Base-by-base conservation (phyloP, 257 asterid species). In the Cordia subcordata region DNA sequence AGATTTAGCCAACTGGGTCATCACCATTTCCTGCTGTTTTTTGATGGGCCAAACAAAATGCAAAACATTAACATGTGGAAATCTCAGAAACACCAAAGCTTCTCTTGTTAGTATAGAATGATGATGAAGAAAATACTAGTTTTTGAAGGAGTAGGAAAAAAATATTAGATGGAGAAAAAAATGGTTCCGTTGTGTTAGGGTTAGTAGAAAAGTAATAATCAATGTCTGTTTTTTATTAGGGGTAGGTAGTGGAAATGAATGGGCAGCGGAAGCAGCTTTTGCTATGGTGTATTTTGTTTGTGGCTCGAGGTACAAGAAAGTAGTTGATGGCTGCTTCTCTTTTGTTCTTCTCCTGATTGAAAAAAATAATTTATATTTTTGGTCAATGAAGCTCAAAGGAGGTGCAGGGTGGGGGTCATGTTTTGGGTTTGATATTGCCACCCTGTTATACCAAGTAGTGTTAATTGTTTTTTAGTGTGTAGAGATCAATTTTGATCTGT, bases 281-380 rank as follows among this genome's bases (percentile, higher is more conserved):
- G 54, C 67, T 69, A 75, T n/a, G n/a, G 14, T 19, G n/a, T n/a
- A n/a, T 17, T 58, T 58, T 39, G 37, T 47, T n/a, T n/a, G n/a
- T 19, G 68, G 57, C 47, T 78, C 71, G 75, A 68, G 74, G 67
- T 62, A 46, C 57, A 67, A 76, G 61, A 32, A 70, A 68, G 64
- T 14, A 59, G 68, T 61, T 68, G 77, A 66, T 18, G 72, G 21
- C 75, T 58, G 70, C 64, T 74, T 68, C 61, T 52, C 49, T 58
- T 62, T 52, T 52, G 57, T 52, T 11, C 33, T n/a, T 66, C 76
- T 57, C 69, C 63, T 39, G 39, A n/a, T 57, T 57, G n/a, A n/a
- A 39, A 27, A 20, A 49, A 21, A 51, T 53, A 53, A 53, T 8
- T 53, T 11, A 53, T 20, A 21, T 8, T 20, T 20, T 1, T 53